These are phyloP conservation scores for Kwoniella mangroviensis DNA, from an alignment of 768 basidiomycete genomes.

Conservation along the genomic window DNA sequence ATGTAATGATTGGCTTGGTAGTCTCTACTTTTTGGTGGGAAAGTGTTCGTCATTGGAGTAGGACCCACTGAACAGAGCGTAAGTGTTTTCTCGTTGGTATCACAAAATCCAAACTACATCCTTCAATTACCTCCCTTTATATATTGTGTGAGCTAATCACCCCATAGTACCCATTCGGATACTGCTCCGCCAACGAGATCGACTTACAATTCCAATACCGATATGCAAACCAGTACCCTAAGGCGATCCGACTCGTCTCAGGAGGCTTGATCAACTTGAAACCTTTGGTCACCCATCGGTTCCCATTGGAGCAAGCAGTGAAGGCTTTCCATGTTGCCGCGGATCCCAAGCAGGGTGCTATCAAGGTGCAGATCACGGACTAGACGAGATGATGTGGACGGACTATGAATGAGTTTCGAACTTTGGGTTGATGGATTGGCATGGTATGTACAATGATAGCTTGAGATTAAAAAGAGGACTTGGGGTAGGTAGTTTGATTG, in stretches of 20 bases:
- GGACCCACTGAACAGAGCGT: constrained; percentile 57
- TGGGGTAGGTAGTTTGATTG: neutral
- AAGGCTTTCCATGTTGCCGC: constrained; percentile 59
- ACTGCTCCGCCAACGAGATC: constrained; percentile 58
- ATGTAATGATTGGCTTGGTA: no score
- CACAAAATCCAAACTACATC: neutral
- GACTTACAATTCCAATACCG: constrained; percentile 60
- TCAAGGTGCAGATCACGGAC: constrained; percentile 58
- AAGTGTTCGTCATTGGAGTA: constrained; percentile 60
- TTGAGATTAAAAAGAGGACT: neutral
- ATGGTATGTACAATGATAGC: neutral
- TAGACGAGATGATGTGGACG: neutral
- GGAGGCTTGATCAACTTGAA: constrained; percentile 58
- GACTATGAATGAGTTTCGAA: neutral
- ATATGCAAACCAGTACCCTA: constrained; percentile 60
- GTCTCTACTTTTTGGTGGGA: constrained; percentile 58
- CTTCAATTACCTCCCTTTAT: neutral
- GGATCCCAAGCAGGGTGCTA: constrained; percentile 56
- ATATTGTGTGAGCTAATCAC: neutral
- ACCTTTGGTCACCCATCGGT: constrained; percentile 60
- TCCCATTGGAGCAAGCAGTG: constrained; percentile 56
- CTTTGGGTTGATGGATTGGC: neutral
- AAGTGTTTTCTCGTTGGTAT: constrained; percentile 17
- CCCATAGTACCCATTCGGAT: constrained; percentile 57
- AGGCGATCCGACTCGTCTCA: constrained; percentile 58